A percentile compares a stretch with the other conserved stretches of the same genome.
phyloP scores from a whole-genome alignment of 768 basidiomycete genomes.

The Lentinula raphanica region DNA sequence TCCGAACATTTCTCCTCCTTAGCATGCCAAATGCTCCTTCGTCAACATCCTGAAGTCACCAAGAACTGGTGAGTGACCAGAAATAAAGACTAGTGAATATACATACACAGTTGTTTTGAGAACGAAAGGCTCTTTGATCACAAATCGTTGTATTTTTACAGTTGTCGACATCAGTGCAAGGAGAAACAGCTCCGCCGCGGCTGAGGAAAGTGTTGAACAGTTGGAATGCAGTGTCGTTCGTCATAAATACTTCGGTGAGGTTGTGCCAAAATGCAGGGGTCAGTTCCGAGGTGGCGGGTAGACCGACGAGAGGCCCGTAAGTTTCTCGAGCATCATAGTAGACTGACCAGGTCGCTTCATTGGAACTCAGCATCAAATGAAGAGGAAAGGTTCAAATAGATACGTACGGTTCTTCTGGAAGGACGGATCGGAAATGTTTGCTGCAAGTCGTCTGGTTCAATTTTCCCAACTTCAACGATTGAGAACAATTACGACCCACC shows the following conservation, averaged over 20 bases:
- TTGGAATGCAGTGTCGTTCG: slow-evolving; percentile 26
- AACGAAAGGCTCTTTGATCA: slow-evolving; percentile 35
- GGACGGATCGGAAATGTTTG: slow-evolving; percentile 20
- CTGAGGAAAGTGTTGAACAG: slow-evolving; percentile 36
- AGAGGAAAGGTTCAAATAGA: too few species aligned
- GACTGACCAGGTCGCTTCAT: slow-evolving; percentile 26
- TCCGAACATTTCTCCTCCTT: neutral
- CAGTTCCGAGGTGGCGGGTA: slow-evolving; percentile 19
- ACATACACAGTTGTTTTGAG: slow-evolving; percentile 40
- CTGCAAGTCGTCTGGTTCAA: slow-evolving; percentile 6
- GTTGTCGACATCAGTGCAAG: slow-evolving; percentile 27
- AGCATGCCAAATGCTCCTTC: neutral
- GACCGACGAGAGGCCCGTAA: slow-evolving; percentile 26
- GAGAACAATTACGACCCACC: slow-evolving; percentile 19
- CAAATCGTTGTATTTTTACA: slow-evolving; percentile 41
- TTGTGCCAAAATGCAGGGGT: slow-evolving; percentile 36
- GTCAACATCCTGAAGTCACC: neutral
- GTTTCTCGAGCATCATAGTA: slow-evolving; percentile 32
- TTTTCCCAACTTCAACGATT: neutral
- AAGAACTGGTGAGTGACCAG: neutral
- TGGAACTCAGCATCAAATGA: slow-evolving; percentile 7
- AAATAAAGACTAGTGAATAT: too few species aligned
- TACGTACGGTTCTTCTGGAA: slow-evolving; percentile 21
- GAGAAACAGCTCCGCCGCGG: slow-evolving; percentile 29
- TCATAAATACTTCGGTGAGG: slow-evolving; percentile 28